Conservation (phyloP, 176 grass and related monocot genomes). For the Saccharum spontaneum region DNA sequence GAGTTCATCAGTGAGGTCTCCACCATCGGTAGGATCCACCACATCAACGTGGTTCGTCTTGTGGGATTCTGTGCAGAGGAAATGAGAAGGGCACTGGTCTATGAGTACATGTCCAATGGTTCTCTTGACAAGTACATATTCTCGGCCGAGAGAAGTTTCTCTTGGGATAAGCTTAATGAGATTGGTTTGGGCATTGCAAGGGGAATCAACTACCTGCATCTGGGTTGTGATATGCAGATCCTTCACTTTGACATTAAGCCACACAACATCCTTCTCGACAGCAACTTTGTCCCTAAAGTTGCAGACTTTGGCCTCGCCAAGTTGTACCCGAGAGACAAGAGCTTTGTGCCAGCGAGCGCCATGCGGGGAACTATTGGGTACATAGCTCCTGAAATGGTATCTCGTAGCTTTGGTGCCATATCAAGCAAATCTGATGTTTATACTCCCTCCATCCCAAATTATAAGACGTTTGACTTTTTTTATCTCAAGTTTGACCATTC, state of each 20-base stretch:
- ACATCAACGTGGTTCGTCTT: constrained; percentile 42
- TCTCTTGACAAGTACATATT: constrained; percentile 53
- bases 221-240: constrained; percentile 42
- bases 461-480: no score
- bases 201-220: constrained; percentile 52
- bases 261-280: constrained; percentile 36
- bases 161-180: constrained; percentile 37
- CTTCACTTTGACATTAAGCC: constrained; percentile 63
- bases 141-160: constrained; percentile 14
- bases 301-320: constrained; percentile 53
- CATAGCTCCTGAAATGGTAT: constrained; percentile 49
- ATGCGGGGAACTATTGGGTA: constrained; percentile 52
- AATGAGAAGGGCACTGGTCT: constrained; percentile 34
- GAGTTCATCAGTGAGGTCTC: constrained; percentile 56
- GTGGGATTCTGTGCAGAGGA: constrained; percentile 43
- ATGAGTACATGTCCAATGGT: constrained; percentile 53
- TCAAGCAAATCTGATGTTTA: constrained; percentile 53
- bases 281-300: constrained; percentile 47
- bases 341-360: constrained; percentile 16
- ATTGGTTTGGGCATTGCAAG: constrained; percentile 35
- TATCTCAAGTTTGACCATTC: no score
- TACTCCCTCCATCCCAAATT: no score
- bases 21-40: constrained; percentile 45
- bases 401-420: constrained; percentile 40
- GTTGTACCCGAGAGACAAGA: constrained; percentile 38